Evolutionary conservation across 208 protist species (phyloP).

Genomic region (Crithidia mellificae): DNA sequence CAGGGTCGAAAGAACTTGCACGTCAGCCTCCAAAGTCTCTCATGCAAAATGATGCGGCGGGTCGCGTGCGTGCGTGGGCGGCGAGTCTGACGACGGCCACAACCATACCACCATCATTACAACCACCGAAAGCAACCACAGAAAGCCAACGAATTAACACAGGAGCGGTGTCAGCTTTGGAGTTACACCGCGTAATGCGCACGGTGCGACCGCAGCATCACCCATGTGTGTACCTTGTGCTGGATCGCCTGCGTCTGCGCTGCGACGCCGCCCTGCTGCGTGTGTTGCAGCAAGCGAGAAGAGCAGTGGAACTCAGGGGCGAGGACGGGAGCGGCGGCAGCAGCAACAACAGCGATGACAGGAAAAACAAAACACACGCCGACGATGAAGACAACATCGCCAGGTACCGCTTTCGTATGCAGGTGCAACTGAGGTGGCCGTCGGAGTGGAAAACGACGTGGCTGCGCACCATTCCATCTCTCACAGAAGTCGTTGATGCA

Average conservation of each 20-base stretch:
- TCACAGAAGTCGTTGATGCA: too few relatives aligned
- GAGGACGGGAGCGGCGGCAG: too few relatives aligned
- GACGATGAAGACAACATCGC: too few relatives aligned
- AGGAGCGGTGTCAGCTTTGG: not conserved
- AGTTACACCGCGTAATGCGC: not conserved
- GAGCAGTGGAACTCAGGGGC: too few relatives aligned
- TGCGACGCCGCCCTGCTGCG: conserved; percentile 3
- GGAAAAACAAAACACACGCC: too few relatives aligned
- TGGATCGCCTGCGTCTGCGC: conserved; percentile 13
- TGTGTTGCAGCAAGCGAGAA: not conserved
- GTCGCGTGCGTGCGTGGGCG: conserved; percentile 2
- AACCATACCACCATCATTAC: too few relatives aligned
- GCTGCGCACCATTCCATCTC: not conserved
- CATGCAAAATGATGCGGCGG: too few relatives aligned
- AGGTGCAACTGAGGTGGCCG: conserved; percentile 27
- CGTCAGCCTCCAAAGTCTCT: too few relatives aligned
- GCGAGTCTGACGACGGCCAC: not conserved
- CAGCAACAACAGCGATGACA: not conserved
- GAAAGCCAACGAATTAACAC: too few relatives aligned
- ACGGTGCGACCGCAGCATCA: not conserved
- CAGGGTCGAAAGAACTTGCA: too few relatives aligned
- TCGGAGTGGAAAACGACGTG: conserved; percentile 12
- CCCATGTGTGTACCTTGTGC: conserved; percentile 19
- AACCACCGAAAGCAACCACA: too few relatives aligned
- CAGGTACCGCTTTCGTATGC: conserved; percentile 9